Conservation (phyloP, 768 basidiomycete species). For the Steccherinum ochraceum region DNA sequence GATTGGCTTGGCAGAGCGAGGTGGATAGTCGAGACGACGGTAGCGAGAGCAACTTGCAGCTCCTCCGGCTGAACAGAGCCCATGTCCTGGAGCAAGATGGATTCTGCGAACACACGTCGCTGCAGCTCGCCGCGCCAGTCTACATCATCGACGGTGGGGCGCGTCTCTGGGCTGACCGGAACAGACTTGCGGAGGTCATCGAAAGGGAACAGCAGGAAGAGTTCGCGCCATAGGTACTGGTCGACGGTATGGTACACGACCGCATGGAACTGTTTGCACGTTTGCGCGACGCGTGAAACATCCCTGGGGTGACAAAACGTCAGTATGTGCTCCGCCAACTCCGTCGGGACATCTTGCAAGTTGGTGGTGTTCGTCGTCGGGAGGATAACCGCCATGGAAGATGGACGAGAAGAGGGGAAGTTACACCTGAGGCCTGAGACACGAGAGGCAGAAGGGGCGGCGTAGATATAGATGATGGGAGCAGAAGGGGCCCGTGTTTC, state of each 20-base stretch:
- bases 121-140: slow-evolving; percentile 35
- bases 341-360: slow-evolving; percentile 39
- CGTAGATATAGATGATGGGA: too few species aligned
- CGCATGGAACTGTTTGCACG: slow-evolving; percentile 40
- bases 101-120: slow-evolving; percentile 36
- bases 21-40: slow-evolving; percentile 28
- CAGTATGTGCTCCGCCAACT: slow-evolving; percentile 55
- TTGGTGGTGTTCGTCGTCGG: background rate
- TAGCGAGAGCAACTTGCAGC: slow-evolving; percentile 27
- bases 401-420: too few species aligned
- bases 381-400: too few species aligned
- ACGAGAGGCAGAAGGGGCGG: too few species aligned
- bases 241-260: slow-evolving; percentile 46
- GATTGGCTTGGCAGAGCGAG: slow-evolving; percentile 7
- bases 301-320: slow-evolving; percentile 48
- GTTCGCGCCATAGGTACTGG: slow-evolving; percentile 61
- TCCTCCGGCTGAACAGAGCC: background rate
- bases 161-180: slow-evolving; percentile 4
- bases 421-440: too few species aligned
- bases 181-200: slow-evolving; percentile 53
- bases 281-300: slow-evolving; percentile 51
- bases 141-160: slow-evolving; percentile 5
- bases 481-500: too few species aligned
- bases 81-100: slow-evolving; percentile 12
- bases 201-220: slow-evolving; percentile 53